A percentile compares a stretch with the other conserved stretches of the same genome.
Evolutionary conservation across 1,284 basidiomycete species (phyloP).

Genomic region (Flammula alnicola): DNA sequence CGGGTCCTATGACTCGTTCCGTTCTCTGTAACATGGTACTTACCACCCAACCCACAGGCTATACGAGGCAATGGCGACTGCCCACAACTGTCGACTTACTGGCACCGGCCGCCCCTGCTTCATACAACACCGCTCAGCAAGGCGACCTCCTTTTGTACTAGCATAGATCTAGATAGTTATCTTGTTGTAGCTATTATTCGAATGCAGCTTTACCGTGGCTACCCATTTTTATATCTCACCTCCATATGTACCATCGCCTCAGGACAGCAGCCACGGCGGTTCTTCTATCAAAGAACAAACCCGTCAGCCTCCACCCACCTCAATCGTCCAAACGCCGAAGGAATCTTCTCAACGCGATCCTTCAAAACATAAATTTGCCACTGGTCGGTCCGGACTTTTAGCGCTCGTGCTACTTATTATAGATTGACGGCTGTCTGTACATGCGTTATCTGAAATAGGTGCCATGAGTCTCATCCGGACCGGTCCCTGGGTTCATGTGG

Average conservation of each 20-base stretch:
- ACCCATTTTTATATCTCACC: constrained; percentile 65
- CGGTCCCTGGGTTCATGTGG: too few relatives aligned
- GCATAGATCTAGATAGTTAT: too few relatives aligned
- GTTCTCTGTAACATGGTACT: too few relatives aligned
- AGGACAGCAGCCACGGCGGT: constrained; percentile 22
- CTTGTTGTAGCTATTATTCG: too few relatives aligned
- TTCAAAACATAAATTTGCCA: constrained; percentile 68
- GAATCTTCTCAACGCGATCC: constrained; percentile 43
- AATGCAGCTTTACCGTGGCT: constrained; percentile 45
- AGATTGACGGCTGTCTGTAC: constrained; percentile 43
- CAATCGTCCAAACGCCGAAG: constrained; percentile 37
- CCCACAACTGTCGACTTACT: too few relatives aligned
- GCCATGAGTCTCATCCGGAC: too few relatives aligned
- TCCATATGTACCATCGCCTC: constrained; percentile 50
- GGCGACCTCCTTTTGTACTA: too few relatives aligned
- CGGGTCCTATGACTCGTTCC: too few relatives aligned
- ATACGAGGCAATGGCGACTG: too few relatives aligned
- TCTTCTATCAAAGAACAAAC: constrained; percentile 22
- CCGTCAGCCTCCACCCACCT: constrained; percentile 6
- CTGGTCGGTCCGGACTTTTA: constrained; percentile 56
- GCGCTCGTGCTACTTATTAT: constrained; percentile 2
- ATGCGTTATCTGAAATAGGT: constrained; percentile 71
- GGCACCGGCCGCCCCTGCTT: too few relatives aligned
- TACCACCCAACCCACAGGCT: too few relatives aligned
- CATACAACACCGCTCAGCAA: too few relatives aligned